These are phyloP conservation scores for Echium plantagineum DNA, from an alignment of 257 asterid genomes.

Conservation along the genomic window DNA sequence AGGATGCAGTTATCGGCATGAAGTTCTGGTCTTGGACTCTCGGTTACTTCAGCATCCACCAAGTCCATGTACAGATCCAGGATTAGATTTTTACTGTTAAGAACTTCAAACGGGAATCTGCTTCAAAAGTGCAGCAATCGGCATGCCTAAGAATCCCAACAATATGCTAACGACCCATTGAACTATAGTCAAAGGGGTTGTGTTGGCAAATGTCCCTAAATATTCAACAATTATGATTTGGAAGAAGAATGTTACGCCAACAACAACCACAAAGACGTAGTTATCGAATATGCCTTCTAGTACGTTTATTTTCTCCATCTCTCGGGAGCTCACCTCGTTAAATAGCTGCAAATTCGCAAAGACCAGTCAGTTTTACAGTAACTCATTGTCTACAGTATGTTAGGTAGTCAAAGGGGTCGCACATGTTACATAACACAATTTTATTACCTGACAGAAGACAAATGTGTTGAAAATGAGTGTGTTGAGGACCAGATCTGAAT, in stretches of 20 bases:
- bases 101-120: constrained; percentile 16
- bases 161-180: constrained; percentile 28
- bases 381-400: background rate
- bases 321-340: constrained; percentile 37
- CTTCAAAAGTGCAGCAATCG: constrained; percentile 27
- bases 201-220: constrained; percentile 36
- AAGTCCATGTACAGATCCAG: constrained; percentile 3
- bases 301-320: constrained; percentile 37
- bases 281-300: constrained; percentile 31
- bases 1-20: background rate
- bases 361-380: background rate
- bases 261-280: constrained; percentile 28
- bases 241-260: constrained; percentile 22
- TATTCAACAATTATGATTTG: constrained; percentile 33
- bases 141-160: constrained; percentile 35
- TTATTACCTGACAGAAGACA: constrained; percentile 84
- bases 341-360: constrained; percentile 22
- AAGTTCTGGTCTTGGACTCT: background rate
- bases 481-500: constrained; percentile 72
- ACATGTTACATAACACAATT: background rate
- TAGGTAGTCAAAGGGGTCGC: no score
- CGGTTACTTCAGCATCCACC: background rate
- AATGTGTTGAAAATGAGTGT: constrained; percentile 86
- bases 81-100: background rate
- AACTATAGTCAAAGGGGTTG: constrained; percentile 27